Evolutionary conservation across 225 moss, liverwort and hornwort genomes (phyloP).

Genomic region (Lunularia cruciata): DNA sequence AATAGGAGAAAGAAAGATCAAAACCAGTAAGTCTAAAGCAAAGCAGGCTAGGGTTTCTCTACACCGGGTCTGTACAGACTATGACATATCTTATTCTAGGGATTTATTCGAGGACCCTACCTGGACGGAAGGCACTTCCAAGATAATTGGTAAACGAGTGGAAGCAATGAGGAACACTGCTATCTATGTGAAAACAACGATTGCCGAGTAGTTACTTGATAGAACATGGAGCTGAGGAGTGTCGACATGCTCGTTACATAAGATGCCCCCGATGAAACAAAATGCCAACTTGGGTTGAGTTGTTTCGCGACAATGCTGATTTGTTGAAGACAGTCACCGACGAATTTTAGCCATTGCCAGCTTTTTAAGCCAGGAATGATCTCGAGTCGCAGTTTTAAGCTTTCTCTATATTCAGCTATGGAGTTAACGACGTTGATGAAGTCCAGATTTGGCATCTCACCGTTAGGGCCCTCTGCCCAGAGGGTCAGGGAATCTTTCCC

Average conservation of each 20-base stretch:
- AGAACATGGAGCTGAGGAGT: slow-evolving; percentile 50
- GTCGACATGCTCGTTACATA: slow-evolving; percentile 75
- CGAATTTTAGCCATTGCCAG: slow-evolving; percentile 39
- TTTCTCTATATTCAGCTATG: slow-evolving; percentile 77
- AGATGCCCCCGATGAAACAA: slow-evolving; percentile 50
- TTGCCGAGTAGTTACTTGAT: slow-evolving; percentile 35
- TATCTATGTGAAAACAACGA: too few species aligned
- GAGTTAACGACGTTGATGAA: slow-evolving; percentile 77
- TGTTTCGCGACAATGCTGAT: slow-evolving; percentile 48
- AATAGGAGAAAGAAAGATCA: too few species aligned
- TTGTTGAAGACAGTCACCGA: slow-evolving; percentile 49
- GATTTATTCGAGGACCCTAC: too few species aligned
- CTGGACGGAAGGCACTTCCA: too few species aligned
- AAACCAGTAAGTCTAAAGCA: slow-evolving; percentile 4
- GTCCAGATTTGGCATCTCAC: slow-evolving; percentile 97
- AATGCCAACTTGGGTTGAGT: slow-evolving; percentile 66
- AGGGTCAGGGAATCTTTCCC: slow-evolving; percentile 44
- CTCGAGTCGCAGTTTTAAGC: slow-evolving; percentile 59
- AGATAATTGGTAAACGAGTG: too few species aligned
- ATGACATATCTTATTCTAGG: too few species aligned
- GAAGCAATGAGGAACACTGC: too few species aligned
- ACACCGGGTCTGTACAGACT: too few species aligned
- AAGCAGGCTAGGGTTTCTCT: too few species aligned
- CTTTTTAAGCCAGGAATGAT: slow-evolving; percentile 47
- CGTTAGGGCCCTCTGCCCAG: slow-evolving; percentile 90